Evolutionary conservation across 2,329 filamentous ascomycete species (phyloP), one percentile per base, ranked within the genome.

Genomic region (Cladophialophora immunda): DNA sequence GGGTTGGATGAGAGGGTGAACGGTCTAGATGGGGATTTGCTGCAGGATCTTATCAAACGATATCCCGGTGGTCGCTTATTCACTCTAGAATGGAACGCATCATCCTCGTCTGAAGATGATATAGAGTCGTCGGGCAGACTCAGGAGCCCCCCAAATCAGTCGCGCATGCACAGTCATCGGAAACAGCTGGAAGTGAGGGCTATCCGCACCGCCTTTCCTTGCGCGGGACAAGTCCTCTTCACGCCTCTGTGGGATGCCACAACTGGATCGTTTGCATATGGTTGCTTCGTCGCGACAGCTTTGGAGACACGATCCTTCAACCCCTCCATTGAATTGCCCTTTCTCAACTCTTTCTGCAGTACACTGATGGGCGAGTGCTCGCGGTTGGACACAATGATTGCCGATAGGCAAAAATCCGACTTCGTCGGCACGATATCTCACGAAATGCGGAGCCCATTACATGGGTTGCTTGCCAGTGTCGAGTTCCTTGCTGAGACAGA

Each of bases 351-450:
- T 0, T 81, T 81, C 63, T 76, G 77, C 27, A 78, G 77, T 1
- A 80, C 77, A 8, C 74, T 81, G 5, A 80, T 80, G 77, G 77
- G 76, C 3, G 79, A 81, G 60, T 78, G 76, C 61, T 80, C 75
- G 60, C 78, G 79, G 3, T 70, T 80, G 11, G 76, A 81, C 66
- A 79, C 78, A 0, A 74, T 80, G n/a, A 77, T 79, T 9, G 78
- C 78, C 4, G 82, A 85, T 41, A 79, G 79, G 59, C 80, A 82
- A 9, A 86, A 87, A 66, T 80, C 80, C 0, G 83, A 85, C 13
- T 84, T 87, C 52, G 80, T 87, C 17, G 81, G 81, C 0, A 82
- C 80, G 0, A 83, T 86, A 29, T 83, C 80, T 30, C 85, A 86
- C 69, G 85, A 87, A 67, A 75, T 86, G 7, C 77, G 83, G 4